Evolutionary conservation across 495 filamentous ascomycete species (phyloP).

Genomic region (Xylaria curta): DNA sequence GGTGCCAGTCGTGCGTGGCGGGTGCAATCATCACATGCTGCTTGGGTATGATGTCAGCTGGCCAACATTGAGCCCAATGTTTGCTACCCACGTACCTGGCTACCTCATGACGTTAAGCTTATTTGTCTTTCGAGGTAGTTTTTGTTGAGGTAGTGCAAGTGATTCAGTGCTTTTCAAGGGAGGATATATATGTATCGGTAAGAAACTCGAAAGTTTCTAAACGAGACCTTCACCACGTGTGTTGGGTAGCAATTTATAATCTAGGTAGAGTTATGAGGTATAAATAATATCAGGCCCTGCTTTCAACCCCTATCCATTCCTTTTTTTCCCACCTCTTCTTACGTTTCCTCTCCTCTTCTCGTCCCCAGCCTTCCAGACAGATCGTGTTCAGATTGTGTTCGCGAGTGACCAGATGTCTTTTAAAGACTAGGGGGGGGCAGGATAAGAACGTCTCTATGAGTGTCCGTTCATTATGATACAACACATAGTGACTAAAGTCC

Average conservation of each 20-base stretch:
- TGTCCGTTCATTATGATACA: too few relatives aligned
- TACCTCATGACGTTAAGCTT: slow-evolving; percentile 1
- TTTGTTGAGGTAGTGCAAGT: not conserved
- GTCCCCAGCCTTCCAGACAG: not conserved
- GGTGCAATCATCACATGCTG: slow-evolving; percentile 39
- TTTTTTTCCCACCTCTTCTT: too few relatives aligned
- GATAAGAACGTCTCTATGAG: not conserved
- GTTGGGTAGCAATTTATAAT: not conserved
- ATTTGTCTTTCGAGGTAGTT: too few relatives aligned
- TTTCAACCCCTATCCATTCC: too few relatives aligned
- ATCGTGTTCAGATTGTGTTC: too few relatives aligned
- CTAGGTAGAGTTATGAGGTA: not conserved
- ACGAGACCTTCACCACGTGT: not conserved
- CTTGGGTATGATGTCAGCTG: slow-evolving; percentile 43
- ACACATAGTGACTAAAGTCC: too few relatives aligned
- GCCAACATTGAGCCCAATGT: slow-evolving; percentile 7
- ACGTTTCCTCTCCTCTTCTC: not conserved
- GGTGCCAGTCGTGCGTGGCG: slow-evolving; percentile 30
- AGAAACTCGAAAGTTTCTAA: not conserved
- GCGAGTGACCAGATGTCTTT: not conserved
- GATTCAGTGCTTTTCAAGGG: slow-evolving; percentile 1
- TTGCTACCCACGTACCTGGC: slow-evolving; percentile 1
- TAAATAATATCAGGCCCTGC: not conserved
- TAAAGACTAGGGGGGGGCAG: not conserved
- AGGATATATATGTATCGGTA: not conserved